phyloP scores from a whole-genome alignment of 345 rosid species.

The Garcia nutans region DNA sequence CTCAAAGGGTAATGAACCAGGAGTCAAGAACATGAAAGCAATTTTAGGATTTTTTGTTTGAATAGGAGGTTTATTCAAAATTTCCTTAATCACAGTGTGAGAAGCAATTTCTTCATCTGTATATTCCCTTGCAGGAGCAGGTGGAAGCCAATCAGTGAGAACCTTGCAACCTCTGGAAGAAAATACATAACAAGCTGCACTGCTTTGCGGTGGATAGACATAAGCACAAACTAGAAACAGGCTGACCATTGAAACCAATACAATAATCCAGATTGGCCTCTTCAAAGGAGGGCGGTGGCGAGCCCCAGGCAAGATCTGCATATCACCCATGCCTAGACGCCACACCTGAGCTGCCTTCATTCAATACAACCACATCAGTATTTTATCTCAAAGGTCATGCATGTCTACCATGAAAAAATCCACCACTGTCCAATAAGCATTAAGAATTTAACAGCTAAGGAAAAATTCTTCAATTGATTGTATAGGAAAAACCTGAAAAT shows the following conservation, averaged over 20 bases:
- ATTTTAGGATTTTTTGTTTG: constrained; percentile 58
- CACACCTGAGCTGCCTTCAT: constrained; percentile 76
- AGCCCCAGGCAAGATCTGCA: constrained; percentile 61
- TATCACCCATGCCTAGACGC: constrained; percentile 67
- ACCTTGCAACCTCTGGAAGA: constrained; percentile 84
- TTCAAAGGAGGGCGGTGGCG: constrained; percentile 63
- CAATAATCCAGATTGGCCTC: constrained; percentile 86
- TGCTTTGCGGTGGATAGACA: constrained; percentile 76
- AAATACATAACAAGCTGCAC: constrained; percentile 70
- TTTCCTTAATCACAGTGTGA: constrained; percentile 66
- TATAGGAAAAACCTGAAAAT: neutral
- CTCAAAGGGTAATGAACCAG: constrained; percentile 88
- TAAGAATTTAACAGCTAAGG: neutral
- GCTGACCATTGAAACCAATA: constrained; percentile 65
- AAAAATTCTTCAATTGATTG: constrained; percentile 2
- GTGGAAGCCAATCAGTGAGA: constrained; percentile 88
- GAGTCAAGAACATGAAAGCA: constrained; percentile 91
- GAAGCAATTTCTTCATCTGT: constrained; percentile 85
- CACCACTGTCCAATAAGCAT: constrained; percentile 14
- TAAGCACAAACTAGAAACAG: constrained; percentile 67
- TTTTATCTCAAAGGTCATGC: neutral
- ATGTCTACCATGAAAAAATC: neutral
- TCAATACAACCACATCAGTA: constrained; percentile 18
- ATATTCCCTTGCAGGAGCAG: constrained; percentile 64
- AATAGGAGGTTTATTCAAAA: constrained; percentile 52